Base-by-base conservation (phyloP, 2,329 filamentous ascomycete species). In the Geosmithia morbida region DNA sequence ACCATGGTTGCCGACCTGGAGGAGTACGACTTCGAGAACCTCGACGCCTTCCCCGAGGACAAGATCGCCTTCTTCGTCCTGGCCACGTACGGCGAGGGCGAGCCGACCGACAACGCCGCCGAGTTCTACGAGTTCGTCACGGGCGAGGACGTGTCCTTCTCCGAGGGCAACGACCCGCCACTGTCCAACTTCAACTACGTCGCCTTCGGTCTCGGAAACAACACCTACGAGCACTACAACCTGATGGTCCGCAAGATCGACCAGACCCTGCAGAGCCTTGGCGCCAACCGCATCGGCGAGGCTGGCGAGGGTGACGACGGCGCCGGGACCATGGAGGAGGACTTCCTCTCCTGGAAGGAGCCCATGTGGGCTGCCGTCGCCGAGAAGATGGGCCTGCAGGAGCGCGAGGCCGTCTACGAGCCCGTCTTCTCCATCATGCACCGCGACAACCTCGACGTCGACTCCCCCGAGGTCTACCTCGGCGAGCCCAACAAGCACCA, bases 211-310 rank as follows among this genome's bases (percentile, higher is more conserved):
- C 80, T 98, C 40, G 92, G 92, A 55, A 98, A 98, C 74, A 98
- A 97, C 72, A 97, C 92, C 26, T 98, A 98, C 63, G 92, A 98
- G 63, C 92, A 98, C 72, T 98, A 96, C 75, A 98, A 98, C 71
- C 85, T 85, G 46, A 95, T 98, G 87, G 89, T 98, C 51, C 87
- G 90, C 63, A 86, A 90, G 53, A 83, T 97, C 49, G 81, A 92
- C 67, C 81, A 84, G 63, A 81, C 81, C 51, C 71, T 98, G 50
- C 74, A 80, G 59, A 90, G 85, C 59, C 74, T 94, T 18, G 92
- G 92, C 51, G 92, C 85, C 13, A 75, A 81, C 59, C 78, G 87
- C 55, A 87, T 98, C 55, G 89, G 92, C 43, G 73, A 81, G 49
- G 87, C 89, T 48, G 92, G 94, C 56, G 90, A 97, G 70, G 92